A percentile compares a stretch with the other conserved stretches of the same genome.
Conservation (phyloP, 257 asterid species). For the Fraxinus quadrangulata region DNA sequence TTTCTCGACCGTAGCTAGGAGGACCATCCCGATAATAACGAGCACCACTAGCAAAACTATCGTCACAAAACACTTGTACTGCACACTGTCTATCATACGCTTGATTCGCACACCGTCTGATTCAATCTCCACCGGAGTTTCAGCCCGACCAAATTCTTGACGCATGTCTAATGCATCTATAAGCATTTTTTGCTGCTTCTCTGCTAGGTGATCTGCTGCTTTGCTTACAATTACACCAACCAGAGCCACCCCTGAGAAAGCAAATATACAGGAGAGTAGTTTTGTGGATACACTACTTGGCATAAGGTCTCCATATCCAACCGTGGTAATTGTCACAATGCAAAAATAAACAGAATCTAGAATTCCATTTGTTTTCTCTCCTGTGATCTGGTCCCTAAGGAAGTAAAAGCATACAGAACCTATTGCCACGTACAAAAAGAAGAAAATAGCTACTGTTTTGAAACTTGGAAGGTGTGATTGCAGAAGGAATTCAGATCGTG, state of each 20-base stretch:
- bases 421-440: constrained; percentile 51
- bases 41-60: constrained; percentile 47
- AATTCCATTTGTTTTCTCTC: constrained; percentile 58
- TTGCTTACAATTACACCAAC: constrained; percentile 60
- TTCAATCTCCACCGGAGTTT: constrained; percentile 55
- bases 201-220: constrained; percentile 80
- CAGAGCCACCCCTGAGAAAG: constrained; percentile 85
- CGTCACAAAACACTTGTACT: constrained; percentile 49
- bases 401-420: constrained; percentile 72
- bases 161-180: constrained; percentile 60
- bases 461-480: constrained; percentile 53
- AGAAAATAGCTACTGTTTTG: constrained; percentile 42
- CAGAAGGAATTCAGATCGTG: constrained; percentile 39
- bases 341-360: constrained; percentile 88
- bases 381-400: constrained; percentile 53
- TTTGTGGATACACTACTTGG: constrained; percentile 62
- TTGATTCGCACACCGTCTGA: constrained; percentile 41
- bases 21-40: constrained; percentile 49
- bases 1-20: constrained; percentile 59
- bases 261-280: constrained; percentile 78
- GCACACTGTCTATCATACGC: background rate
- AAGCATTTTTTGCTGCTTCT: constrained; percentile 68
- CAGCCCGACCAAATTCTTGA: constrained; percentile 41
- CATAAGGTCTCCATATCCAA: constrained; percentile 93
- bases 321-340: constrained; percentile 93